Evolutionary conservation across 2,329 filamentous ascomycete species (phyloP).

Genomic region (Rutstroemia sydowiana): DNA sequence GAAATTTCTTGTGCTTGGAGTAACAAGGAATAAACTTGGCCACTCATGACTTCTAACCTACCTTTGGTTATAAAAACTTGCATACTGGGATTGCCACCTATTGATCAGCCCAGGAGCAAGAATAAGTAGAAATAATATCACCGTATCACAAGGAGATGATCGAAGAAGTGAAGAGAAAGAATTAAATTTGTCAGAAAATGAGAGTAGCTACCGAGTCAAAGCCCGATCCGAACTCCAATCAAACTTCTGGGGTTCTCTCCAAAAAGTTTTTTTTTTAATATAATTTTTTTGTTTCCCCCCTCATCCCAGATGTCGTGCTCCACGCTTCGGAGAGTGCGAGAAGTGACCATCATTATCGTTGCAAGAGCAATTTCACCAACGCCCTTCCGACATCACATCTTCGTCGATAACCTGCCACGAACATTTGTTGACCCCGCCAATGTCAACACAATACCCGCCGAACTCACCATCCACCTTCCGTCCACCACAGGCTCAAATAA

Average conservation of each 20-base stretch:
- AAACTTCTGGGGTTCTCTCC: constrained; percentile 15
- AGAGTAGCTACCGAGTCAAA: constrained; percentile 22
- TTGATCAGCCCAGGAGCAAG: too few relatives aligned
- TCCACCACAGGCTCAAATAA: constrained; percentile 16
- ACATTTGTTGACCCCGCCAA: constrained; percentile 8
- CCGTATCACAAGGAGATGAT: constrained; percentile 4
- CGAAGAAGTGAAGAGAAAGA: constrained; percentile 13
- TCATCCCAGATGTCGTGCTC: constrained; percentile 23
- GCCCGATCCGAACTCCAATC: constrained; percentile 20
- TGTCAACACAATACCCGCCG: constrained; percentile 9
- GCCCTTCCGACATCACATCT: constrained; percentile 16
- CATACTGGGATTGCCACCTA: too few relatives aligned
- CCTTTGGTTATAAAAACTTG: too few relatives aligned
- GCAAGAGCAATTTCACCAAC: constrained; percentile 13
- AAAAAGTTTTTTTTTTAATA: constrained; percentile 19
- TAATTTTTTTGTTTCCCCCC: constrained; percentile 14
- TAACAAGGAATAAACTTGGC: too few relatives aligned
- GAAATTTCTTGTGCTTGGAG: not conserved
- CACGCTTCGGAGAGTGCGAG: constrained; percentile 21
- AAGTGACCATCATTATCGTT: constrained; percentile 23
- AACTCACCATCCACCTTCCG: constrained; percentile 6
- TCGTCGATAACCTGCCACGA: constrained; percentile 3
- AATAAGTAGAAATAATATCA: not conserved
- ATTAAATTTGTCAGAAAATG: constrained; percentile 16
- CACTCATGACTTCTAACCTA: too few relatives aligned